Conservation (phyloP, 2,329 filamentous ascomycete species). For the Magnaporthiopsis poae region DNA sequence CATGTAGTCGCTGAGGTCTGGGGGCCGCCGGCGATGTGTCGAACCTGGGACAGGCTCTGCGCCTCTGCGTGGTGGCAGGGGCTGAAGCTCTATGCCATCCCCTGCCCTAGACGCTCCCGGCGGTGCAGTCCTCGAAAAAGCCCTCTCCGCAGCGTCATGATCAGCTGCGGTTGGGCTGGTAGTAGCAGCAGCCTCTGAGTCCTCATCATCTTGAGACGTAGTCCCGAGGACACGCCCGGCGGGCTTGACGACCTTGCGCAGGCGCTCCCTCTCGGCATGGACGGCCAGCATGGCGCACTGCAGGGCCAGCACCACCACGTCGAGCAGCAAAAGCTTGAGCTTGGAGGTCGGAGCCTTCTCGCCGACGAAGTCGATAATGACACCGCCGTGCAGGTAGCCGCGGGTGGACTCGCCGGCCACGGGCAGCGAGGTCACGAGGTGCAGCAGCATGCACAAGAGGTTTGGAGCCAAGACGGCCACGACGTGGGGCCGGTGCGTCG, state of each 20-base stretch:
- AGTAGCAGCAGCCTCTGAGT: conserved; percentile 15
- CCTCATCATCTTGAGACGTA: conserved; percentile 11
- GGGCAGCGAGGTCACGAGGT: conserved; percentile 45
- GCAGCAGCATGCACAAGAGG: conserved; percentile 49
- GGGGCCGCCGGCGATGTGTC: conserved; percentile 17
- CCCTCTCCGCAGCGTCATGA: conserved; percentile 47
- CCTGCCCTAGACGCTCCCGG: background rate
- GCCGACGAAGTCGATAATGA: conserved; percentile 59
- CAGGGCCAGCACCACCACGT: conserved; percentile 44
- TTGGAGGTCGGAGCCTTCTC: conserved; percentile 52
- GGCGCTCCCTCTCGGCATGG: conserved; percentile 48
- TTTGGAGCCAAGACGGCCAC: conserved; percentile 50
- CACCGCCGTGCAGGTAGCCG: conserved; percentile 57
- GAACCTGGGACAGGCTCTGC: conserved; percentile 17
- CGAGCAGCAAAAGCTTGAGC: conserved; percentile 44
- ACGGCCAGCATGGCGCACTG: conserved; percentile 58
- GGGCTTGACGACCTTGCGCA: conserved; percentile 38
- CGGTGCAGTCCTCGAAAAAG: conserved; percentile 32
- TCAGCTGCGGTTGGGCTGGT: conserved; percentile 18
- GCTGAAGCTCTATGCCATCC: conserved; percentile 36
- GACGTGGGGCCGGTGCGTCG: conserved; percentile 47
- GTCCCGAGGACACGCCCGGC: conserved; percentile 15
- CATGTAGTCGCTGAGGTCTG: conserved; percentile 37
- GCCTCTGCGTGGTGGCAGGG: conserved; percentile 21
- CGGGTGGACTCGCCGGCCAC: conserved; percentile 50